Evolutionary conservation across 345 rosid genomes (phyloP).

Genomic region (Euclidium syriacum): DNA sequence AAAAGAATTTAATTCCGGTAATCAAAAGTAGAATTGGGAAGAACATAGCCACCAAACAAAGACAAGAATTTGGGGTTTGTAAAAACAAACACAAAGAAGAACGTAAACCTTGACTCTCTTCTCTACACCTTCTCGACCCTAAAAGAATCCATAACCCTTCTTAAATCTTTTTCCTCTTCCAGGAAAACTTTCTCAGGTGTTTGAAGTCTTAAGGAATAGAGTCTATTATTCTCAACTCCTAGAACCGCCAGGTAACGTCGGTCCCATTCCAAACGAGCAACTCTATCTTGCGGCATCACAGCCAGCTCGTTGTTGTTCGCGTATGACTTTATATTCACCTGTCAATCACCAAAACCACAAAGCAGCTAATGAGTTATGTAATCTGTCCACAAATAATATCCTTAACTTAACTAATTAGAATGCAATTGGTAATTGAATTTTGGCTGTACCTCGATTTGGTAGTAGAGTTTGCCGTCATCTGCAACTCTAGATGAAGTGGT

Average conservation of each 20-base stretch:
- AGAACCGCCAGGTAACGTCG: constrained; percentile 83
- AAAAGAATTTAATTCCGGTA: not conserved
- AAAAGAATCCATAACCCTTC: constrained; percentile 85
- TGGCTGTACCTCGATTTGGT: constrained; percentile 75
- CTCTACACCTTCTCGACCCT: constrained; percentile 61
- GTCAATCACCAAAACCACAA: not conserved
- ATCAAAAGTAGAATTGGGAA: not conserved
- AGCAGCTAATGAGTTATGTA: not conserved
- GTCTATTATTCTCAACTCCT: constrained; percentile 73
- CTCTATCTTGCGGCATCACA: constrained; percentile 87
- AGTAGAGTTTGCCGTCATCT: constrained; percentile 84
- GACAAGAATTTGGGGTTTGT: not conserved
- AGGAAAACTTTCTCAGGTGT: constrained; percentile 82
- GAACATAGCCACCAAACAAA: not conserved
- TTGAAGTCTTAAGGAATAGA: constrained; percentile 81
- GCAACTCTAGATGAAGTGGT: constrained; percentile 79
- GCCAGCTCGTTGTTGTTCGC: constrained; percentile 91
- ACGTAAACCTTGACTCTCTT: no score
- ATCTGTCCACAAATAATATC: not conserved
- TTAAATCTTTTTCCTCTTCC: constrained; percentile 80
- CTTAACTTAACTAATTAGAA: not conserved
- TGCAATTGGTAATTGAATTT: not conserved
- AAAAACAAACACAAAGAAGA: not conserved
- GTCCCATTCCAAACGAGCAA: constrained; percentile 80
- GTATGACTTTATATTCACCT: constrained; percentile 91